These are phyloP conservation scores for Alternaria novae-zelandiae DNA, from an alignment of 2,329 filamentous ascomycete genomes.

Conservation along the genomic window DNA sequence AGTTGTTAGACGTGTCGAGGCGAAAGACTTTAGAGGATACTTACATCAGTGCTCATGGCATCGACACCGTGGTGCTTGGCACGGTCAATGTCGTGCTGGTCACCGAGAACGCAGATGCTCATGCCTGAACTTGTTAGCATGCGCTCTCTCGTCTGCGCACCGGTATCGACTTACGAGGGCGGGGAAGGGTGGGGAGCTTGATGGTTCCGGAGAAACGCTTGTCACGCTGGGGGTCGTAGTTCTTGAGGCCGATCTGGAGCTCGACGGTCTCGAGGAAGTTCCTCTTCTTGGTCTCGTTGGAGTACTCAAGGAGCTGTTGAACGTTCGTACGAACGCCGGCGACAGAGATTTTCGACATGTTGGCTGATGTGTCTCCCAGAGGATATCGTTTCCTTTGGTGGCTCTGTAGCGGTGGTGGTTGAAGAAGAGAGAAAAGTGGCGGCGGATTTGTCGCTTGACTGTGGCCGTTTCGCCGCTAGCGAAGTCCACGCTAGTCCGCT, in stretches of 20 bases:
- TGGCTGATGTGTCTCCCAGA: constrained; percentile 57
- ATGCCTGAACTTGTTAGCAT: constrained; percentile 28
- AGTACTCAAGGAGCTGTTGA: constrained; percentile 93
- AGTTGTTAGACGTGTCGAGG: constrained; percentile 7
- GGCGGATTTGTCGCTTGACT: constrained; percentile 21
- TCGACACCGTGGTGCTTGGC: constrained; percentile 99
- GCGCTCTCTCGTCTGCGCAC: neutral
- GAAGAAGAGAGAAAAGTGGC: constrained; percentile 23
- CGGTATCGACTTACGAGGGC: constrained; percentile 56
- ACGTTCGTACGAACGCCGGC: constrained; percentile 97
- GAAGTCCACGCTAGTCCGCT: constrained; percentile 15
- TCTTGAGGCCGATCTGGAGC: constrained; percentile 60
- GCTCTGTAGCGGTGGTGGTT: constrained; percentile 46
- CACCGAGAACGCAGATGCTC: constrained; percentile 73
- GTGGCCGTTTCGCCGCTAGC: constrained; percentile 21
- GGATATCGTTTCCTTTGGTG: constrained; percentile 48
- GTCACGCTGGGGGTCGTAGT: constrained; percentile 90
- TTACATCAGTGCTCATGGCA: constrained; percentile 86
- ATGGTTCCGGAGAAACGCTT: constrained; percentile 99
- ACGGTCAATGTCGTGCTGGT: constrained; percentile 99
- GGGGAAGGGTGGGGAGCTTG: constrained; percentile 89
- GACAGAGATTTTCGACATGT: constrained; percentile 86
- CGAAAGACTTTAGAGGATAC: neutral
- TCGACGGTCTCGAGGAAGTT: constrained; percentile 97
- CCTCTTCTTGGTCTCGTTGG: constrained; percentile 92